A percentile compares a stretch with the other conserved stretches of the same genome.
Conservation (phyloP, 345 rosid genomes). For the Arabidopsis arenosa region DNA sequence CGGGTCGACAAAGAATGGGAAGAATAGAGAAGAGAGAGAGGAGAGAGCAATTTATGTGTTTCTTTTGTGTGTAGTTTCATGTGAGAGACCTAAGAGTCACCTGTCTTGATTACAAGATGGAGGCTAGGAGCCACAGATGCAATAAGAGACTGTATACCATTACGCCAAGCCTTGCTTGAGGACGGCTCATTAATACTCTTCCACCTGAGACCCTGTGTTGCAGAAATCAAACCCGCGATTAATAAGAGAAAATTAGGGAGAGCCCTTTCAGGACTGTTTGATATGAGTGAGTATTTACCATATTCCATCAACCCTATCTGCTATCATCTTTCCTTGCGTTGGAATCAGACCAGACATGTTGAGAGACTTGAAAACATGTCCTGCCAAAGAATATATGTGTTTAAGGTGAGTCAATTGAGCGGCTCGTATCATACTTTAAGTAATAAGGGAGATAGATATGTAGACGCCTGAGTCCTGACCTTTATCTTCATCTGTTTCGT, state of each 20-base stretch:
- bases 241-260: not conserved
- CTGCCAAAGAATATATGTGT: conserved; percentile 49
- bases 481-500: conserved; percentile 82
- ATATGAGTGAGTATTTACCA: conserved; percentile 56
- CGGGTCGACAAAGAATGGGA: conserved; percentile 44
- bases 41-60: conserved; percentile 19
- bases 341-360: conserved; percentile 87
- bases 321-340: conserved; percentile 80
- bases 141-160: conserved; percentile 75
- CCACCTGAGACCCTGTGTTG: conserved; percentile 82
- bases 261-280: conserved; percentile 11
- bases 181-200: conserved; percentile 76
- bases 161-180: conserved; percentile 80
- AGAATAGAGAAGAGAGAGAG: conserved; percentile 26
- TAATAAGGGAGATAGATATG: conserved; percentile 26
- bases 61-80: conserved; percentile 34
- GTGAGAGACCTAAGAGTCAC: conserved; percentile 37
- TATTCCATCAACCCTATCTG: conserved; percentile 89
- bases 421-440: not conserved
- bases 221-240: conserved; percentile 21
- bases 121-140: conserved; percentile 81
- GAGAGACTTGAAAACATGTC: conserved; percentile 85
- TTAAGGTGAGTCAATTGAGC: conserved; percentile 10
- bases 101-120: conserved; percentile 60
- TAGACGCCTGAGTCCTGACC: conserved; percentile 49